Conservation (phyloP, 2,329 filamentous ascomycete species). For the Blumeria graminis region DNA sequence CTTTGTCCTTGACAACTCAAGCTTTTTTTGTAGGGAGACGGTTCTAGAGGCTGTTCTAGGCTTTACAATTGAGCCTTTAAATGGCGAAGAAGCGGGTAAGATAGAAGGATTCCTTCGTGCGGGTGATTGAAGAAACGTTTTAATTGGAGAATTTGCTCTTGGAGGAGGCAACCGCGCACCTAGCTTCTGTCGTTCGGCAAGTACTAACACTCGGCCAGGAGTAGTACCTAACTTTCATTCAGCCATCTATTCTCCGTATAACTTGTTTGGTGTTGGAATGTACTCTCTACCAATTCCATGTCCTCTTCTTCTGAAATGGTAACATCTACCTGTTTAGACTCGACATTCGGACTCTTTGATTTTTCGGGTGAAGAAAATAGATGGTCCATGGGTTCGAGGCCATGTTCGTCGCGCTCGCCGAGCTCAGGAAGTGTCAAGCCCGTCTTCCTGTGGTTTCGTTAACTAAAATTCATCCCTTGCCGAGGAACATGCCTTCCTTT, state of each 20-base stretch:
- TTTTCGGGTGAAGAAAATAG: constrained; percentile 50
- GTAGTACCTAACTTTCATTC: constrained; percentile 20
- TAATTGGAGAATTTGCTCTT: constrained; percentile 15
- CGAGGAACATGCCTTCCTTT: constrained; percentile 21
- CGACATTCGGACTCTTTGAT: constrained; percentile 3
- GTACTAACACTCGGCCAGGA: constrained; percentile 21
- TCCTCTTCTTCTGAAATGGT: constrained; percentile 28
- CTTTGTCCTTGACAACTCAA: constrained; percentile 12
- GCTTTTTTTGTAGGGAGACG: constrained; percentile 11
- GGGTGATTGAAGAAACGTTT: constrained; percentile 15
- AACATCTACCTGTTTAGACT: constrained; percentile 14
- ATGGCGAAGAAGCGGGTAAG: constrained; percentile 13
- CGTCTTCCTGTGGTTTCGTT: constrained; percentile 43
- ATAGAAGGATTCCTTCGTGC: constrained; percentile 15
- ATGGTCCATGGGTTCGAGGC: constrained; percentile 66
- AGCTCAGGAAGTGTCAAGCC: constrained; percentile 59
- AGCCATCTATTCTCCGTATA: constrained; percentile 2
- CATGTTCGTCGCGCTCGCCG: constrained; percentile 68
- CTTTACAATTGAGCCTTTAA: constrained; percentile 10
- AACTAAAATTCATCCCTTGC: constrained; percentile 4
- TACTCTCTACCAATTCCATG: constrained; percentile 42
- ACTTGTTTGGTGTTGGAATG: constrained; percentile 2
- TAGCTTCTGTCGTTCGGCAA: constrained; percentile 17
- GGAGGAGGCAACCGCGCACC: constrained; percentile 13
- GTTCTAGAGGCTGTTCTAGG: constrained; percentile 8